Evolutionary conservation across 2,329 filamentous ascomycete genomes (phyloP).

Genomic region (Apiospora saccharicola): DNA sequence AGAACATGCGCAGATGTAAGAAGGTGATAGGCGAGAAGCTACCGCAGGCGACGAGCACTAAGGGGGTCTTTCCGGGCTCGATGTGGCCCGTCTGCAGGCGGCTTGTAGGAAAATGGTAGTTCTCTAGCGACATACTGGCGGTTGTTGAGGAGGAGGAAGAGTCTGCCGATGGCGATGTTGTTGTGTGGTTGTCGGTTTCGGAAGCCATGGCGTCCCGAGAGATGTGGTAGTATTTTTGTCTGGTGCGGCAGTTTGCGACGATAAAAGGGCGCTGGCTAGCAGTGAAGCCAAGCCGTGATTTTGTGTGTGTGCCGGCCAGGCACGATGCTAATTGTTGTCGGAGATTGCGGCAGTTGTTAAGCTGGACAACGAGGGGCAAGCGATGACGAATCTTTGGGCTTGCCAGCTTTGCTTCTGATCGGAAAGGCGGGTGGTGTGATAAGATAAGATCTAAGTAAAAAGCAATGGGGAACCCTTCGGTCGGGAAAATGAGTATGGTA

Average conservation of each 20-base stretch:
- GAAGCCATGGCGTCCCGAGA: conserved; percentile 21
- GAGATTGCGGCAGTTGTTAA: neutral
- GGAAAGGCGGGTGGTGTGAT: conserved; percentile 4
- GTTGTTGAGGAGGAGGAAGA: conserved; percentile 17
- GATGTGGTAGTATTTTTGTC: neutral
- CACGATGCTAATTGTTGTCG: neutral
- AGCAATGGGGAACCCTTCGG: neutral
- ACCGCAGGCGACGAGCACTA: conserved; percentile 74
- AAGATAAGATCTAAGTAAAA: conserved; percentile 16
- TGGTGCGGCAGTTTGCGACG: neutral
- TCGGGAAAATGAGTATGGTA: neutral
- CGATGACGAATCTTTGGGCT: conserved; percentile 15
- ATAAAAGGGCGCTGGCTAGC: neutral
- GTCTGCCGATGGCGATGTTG: conserved; percentile 14
- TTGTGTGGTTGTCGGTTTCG: conserved; percentile 22
- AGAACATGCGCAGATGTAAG: conserved; percentile 85
- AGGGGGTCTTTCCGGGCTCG: conserved; percentile 63
- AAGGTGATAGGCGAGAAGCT: conserved; percentile 79
- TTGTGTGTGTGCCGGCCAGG: neutral
- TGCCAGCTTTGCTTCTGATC: neutral
- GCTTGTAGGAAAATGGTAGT: conserved; percentile 68
- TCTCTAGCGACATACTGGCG: conserved; percentile 41
- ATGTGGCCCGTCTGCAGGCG: conserved; percentile 64
- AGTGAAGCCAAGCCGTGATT: conserved; percentile 4
- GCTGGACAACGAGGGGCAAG: conserved; percentile 8